These are phyloP conservation scores for Eucalyptus erythrocorys DNA, from an alignment of 345 rosid species.

Conservation along the genomic window DNA sequence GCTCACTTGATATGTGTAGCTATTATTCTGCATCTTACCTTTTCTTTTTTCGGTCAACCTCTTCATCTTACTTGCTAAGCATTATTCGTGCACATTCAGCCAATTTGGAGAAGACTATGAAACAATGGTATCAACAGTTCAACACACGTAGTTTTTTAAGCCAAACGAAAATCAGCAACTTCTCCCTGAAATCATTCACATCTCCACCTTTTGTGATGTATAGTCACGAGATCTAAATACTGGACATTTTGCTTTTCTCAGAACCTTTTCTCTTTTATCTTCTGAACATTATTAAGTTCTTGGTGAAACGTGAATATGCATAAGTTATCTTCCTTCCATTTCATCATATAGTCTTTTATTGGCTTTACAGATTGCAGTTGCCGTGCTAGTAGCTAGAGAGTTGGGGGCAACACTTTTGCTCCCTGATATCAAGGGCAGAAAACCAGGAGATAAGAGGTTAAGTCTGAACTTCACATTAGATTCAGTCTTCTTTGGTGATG, in stretches of 20 bases:
- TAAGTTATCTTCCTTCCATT: not conserved
- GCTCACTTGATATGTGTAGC: not conserved
- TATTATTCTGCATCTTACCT: not conserved
- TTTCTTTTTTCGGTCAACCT: too few species aligned
- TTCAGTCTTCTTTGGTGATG: not conserved
- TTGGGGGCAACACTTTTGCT: constrained; percentile 26
- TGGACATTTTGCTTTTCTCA: not conserved
- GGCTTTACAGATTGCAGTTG: constrained; percentile 14
- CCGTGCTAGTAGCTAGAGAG: constrained; percentile 24
- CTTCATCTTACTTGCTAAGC: not conserved
- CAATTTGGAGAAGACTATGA: not conserved
- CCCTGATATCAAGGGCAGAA: constrained; percentile 26
- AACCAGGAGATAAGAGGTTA: constrained; percentile 24
- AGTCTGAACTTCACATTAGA: not conserved
- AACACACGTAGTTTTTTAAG: not conserved
- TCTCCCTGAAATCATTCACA: not conserved
- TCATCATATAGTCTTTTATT: not conserved
- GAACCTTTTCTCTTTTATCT: not conserved
- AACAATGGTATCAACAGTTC: not conserved
- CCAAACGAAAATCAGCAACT: not conserved
- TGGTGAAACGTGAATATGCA: not conserved
- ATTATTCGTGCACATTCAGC: not conserved
- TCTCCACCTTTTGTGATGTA: not conserved
- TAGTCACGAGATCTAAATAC: not conserved
- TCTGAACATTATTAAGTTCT: not conserved